Evolutionary conservation across 2,329 filamentous ascomycete species (phyloP).

Genomic region (Immersiporthe knoxdaviesiana): DNA sequence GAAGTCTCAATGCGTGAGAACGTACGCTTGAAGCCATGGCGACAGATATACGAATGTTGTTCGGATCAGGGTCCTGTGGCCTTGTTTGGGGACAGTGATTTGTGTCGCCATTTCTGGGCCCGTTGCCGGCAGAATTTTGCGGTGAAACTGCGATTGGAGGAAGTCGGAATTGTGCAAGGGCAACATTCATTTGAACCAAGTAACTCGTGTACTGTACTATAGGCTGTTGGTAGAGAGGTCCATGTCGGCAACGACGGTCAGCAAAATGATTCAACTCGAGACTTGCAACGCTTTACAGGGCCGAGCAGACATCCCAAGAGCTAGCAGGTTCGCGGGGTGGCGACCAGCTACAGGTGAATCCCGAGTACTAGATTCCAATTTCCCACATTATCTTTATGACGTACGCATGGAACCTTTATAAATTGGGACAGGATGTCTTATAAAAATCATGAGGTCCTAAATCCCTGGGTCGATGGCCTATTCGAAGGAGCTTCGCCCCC

Average conservation of each 20-base stretch:
- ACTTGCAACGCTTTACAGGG: neutral
- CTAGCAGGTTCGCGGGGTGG: too few relatives aligned
- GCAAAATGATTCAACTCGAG: neutral
- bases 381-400: too few relatives aligned
- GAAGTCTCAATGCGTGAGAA: neutral
- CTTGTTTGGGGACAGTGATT: neutral
- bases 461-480: neutral
- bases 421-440: neutral
- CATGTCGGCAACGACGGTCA: neutral
- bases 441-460: neutral
- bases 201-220: neutral
- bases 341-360: too few relatives aligned
- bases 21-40: neutral
- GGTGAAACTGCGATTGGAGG: neutral
- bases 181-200: too few relatives aligned
- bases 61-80: neutral
- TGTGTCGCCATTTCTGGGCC: neutral
- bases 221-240: neutral
- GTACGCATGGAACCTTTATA: too few relatives aligned
- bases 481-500: neutral
- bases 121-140: neutral
- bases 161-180: too few relatives aligned
- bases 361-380: too few relatives aligned
- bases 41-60: neutral
- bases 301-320: too few relatives aligned